Conservation (phyloP, 768 basidiomycete genomes). For the Psilocybe cubensis region DNA sequence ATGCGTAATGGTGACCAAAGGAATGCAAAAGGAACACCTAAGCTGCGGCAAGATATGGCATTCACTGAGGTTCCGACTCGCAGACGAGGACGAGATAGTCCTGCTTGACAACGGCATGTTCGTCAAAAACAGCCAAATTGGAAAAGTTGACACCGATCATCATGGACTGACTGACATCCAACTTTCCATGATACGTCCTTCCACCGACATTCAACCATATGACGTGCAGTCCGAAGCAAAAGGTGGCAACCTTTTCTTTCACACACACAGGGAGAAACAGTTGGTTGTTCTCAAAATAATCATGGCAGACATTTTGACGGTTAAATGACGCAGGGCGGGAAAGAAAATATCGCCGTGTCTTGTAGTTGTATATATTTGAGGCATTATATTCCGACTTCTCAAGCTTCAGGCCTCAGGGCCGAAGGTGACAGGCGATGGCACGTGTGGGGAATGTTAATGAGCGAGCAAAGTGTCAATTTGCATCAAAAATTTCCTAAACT, state of each 20-base stretch:
- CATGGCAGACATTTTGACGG: neutral
- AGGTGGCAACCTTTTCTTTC: neutral
- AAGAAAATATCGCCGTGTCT: neutral
- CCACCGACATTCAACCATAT: neutral
- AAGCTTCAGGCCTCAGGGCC: neutral
- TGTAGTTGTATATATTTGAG: neutral
- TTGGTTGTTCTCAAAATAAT: neutral
- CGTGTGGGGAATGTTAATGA: neutral
- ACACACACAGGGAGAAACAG: neutral
- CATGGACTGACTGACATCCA: neutral
- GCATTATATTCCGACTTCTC: neutral
- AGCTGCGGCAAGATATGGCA: neutral
- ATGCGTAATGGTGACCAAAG: too few relatives aligned
- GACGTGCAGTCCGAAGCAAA: too few relatives aligned
- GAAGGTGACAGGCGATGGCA: neutral
- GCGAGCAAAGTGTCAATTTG: neutral
- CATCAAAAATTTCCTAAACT: neutral
- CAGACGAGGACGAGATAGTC: too few relatives aligned
- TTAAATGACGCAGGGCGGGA: neutral
- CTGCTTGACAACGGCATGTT: neutral
- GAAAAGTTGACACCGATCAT: neutral
- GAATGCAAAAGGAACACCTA: too few relatives aligned
- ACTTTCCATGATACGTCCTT: neutral
- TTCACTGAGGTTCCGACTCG: neutral
- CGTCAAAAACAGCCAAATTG: neutral